A percentile compares a stretch with the other conserved stretches of the same genome.
phyloP scores from a whole-genome alignment of 192 early-diverging fungal genomes.

The Chytriomyces confervae region DNA sequence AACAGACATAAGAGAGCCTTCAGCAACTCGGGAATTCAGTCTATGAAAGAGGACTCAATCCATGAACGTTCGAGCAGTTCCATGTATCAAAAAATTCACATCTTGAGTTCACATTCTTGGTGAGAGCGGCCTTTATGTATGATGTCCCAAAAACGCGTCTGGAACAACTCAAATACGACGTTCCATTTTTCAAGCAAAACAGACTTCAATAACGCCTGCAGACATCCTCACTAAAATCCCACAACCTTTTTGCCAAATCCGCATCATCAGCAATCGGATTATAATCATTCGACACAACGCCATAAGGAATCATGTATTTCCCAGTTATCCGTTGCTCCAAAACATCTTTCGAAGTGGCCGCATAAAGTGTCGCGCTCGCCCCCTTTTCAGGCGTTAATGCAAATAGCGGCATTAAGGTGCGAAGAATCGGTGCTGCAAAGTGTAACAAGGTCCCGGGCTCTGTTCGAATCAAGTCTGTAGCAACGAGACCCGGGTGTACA shows the following conservation, averaged over 20 bases:
- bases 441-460: background rate
- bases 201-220: background rate
- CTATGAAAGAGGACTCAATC: too few species aligned
- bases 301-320: slow-evolving; percentile 1
- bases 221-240: background rate
- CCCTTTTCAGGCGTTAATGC: background rate
- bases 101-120: too few species aligned
- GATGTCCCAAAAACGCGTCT: too few species aligned
- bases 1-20: too few species aligned
- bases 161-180: too few species aligned
- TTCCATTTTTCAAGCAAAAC: background rate
- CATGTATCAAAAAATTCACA: too few species aligned
- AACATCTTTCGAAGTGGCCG: background rate
- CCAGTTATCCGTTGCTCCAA: background rate
- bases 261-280: background rate
- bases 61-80: too few species aligned
- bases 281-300: slow-evolving; percentile 4
- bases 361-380: background rate
- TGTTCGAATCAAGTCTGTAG: background rate
- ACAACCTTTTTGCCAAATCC: background rate
- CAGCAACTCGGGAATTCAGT: too few species aligned
- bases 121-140: too few species aligned
- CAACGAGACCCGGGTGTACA: background rate
- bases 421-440: background rate
- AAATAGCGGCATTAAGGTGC: background rate